Evolutionary conservation across 441 rosid genomes (phyloP).

Genomic region (Biscutella auriculata): DNA sequence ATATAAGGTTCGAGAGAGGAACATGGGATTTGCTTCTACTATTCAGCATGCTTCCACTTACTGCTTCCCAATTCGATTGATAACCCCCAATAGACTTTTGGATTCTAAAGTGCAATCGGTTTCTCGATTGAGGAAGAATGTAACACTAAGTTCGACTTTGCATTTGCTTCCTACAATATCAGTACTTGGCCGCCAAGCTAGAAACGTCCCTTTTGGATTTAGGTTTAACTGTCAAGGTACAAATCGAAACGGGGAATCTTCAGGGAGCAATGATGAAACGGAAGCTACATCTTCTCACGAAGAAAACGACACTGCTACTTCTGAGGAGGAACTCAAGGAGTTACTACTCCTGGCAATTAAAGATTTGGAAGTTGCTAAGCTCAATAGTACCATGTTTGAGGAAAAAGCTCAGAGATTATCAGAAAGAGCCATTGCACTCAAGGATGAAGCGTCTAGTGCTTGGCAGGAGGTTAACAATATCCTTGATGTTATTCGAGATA

Average conservation of each 20-base stretch:
- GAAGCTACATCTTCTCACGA: constrained; percentile 21
- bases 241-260: constrained; percentile 37
- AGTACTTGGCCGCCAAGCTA: constrained; percentile 20
- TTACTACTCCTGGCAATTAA: constrained; percentile 43
- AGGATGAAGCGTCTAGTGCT: constrained; percentile 64
- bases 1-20: constrained; percentile 27
- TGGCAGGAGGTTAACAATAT: constrained; percentile 50
- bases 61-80: constrained; percentile 22
- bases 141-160: constrained; percentile 16
- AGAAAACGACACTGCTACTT: constrained; percentile 31
- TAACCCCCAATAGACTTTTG: constrained; percentile 21
- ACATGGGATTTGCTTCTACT: constrained; percentile 50
- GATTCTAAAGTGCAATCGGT: constrained; percentile 22
- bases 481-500: constrained; percentile 45
- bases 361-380: constrained; percentile 67
- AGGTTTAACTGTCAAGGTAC: constrained; percentile 42
- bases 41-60: constrained; percentile 27
- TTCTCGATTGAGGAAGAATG: constrained; percentile 23
- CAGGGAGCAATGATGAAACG: constrained; percentile 26
- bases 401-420: constrained; percentile 84
- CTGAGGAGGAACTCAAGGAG: constrained; percentile 60
- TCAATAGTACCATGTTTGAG: constrained; percentile 75
- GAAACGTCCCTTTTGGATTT: constrained; percentile 25
- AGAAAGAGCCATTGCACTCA: constrained; percentile 76
- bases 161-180: constrained; percentile 23